A percentile compares a stretch with the other conserved stretches of the same genome.
Evolutionary conservation across 257 asterid genomes (phyloP).

Genomic region (Petrea volubilis): DNA sequence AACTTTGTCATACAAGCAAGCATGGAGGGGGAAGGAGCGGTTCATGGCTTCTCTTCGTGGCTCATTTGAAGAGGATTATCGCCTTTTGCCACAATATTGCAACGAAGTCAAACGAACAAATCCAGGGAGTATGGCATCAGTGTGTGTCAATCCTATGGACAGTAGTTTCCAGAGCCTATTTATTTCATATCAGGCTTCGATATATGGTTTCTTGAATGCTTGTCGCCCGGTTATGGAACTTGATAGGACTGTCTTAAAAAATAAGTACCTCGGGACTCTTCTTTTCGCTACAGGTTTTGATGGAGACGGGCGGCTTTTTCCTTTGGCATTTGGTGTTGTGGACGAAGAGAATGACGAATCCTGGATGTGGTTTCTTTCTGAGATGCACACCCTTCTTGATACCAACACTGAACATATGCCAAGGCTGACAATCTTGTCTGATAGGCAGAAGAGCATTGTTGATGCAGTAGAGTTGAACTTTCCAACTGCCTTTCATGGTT

Average conservation of each 20-base stretch:
- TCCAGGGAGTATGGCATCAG: slow-evolving; percentile 75
- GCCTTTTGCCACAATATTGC: slow-evolving; percentile 68
- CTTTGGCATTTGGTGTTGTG: slow-evolving; percentile 74
- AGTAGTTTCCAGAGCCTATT: slow-evolving; percentile 62
- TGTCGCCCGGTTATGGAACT: slow-evolving; percentile 67
- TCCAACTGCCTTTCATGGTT: slow-evolving; percentile 79
- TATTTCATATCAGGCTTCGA: slow-evolving; percentile 70
- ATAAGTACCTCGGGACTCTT: slow-evolving; percentile 64
- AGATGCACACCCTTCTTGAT: slow-evolving; percentile 61
- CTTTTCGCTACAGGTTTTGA: slow-evolving; percentile 73
- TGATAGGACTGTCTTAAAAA: slow-evolving; percentile 54
- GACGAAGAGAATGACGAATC: slow-evolving; percentile 67
- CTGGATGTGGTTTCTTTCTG: slow-evolving; percentile 77
- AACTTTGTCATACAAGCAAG: slow-evolving; percentile 75
- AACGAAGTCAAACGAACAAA: slow-evolving; percentile 57
- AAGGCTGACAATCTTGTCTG: slow-evolving; percentile 63
- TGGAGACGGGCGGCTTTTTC: slow-evolving; percentile 68
- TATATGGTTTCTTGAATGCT: slow-evolving; percentile 64
- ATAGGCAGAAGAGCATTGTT: slow-evolving; percentile 51
- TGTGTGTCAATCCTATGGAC: slow-evolving; percentile 50
- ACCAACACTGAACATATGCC: slow-evolving; percentile 74
- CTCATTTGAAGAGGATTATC: slow-evolving; percentile 71
- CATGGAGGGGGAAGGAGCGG: slow-evolving; percentile 77
- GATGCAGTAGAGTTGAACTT: slow-evolving; percentile 66
- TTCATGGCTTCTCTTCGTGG: slow-evolving; percentile 64